Base-by-base conservation (phyloP, 371 early-diverging fungal genomes). In the Lichtheimia ornata region DNA sequence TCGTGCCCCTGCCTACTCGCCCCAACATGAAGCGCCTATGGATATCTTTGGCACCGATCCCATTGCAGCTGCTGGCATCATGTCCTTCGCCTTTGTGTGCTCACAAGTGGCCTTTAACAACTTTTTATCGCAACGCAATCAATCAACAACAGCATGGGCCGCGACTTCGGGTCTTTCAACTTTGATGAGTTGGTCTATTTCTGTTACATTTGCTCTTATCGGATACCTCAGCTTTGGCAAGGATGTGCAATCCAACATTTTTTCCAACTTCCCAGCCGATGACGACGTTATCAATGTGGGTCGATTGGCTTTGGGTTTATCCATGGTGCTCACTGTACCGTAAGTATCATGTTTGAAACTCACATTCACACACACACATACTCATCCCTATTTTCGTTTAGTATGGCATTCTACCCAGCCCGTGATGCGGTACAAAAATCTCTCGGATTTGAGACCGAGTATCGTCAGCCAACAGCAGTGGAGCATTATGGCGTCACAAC, bases 71-170 rank as follows among this genome's bases (percentile, higher is more conserved):
- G 64, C 84, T 35, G 87, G 87, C n/a, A 83, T 86, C 57, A 77
- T 85, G 68, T 82, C 84, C 1, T 86, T 86, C 67, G 84, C 87
- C n/a, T 81, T 86, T 65, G 71, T 84, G 22, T 85, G 83, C 25
- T 67, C 84, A 12, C 87, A 86, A 44, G 82, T 83, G 0, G 82
- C 82, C 7, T 84, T 85, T 53, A 72, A 70, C 63, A 85, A 82
- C 50, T 86, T 68, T 51, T 60, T 79, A 12, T 73, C 85, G 20
- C 72, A 79, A 50, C 66, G 67, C 24, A 70, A 79, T 47, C 85
- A 81, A 44, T 70, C 80, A 0, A 45, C 67, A 3, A 61, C 62
- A 18, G 73, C 73, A 11, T 86, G 87, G 87, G 67, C 65, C 1
- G 71, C 68, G 6, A 77, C 83, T 0, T 72, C 81, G 0, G 70